Base-by-base conservation (phyloP, 2,329 filamentous ascomycete species). In the Arachnomyces sp. region DNA sequence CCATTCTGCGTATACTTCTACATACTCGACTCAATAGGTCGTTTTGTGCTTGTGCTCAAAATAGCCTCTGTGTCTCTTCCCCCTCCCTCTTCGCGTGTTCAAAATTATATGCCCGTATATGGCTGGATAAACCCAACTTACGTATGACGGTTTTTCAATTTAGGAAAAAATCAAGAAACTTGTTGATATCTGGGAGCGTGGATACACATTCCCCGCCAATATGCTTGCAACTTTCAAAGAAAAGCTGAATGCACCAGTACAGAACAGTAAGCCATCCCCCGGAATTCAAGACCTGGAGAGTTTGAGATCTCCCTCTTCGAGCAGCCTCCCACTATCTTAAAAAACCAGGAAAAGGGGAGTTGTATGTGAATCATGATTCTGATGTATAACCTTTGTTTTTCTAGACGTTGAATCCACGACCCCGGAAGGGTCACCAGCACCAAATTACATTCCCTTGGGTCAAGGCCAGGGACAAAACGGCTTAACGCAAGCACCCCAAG, bases 151-250 rank as follows among this genome's bases (percentile, higher is more conserved):
- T 59, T 49, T 61, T 42, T 54, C 42, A 36, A 51, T 80, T 72
- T 83, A 92, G 85, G 87, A 94, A 62, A 96, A 95, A 72, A 90
- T 96, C 65, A 82, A 75, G 61, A 96, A 96, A 64, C 77, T 98
- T 53, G 73, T 96, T 67, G 89, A 95, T 61, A 98, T 98, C 52
- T 98, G 92, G 92, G 89, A 95, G 62, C 92, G 92, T 58, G 87
- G 86, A 49, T 82, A 84, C 60, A 96, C 89, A 15, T 96, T 98
- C 63, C 88, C 92, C 17, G 62, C 74, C 31, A 65, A 80, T 39
- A 82, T 95, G 78, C 77, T 98, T 53, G 62, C 68, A n/a, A 78
- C 78, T 29, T 94, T 94, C 74, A 90, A 87, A 67, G 75, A 86
- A 59, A 89, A 86, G 64, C 63, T 94, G 54, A 82, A 74, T 48